Evolutionary conservation across 768 basidiomycete genomes (phyloP), one percentile per base, ranked within the genome.

Genomic region (Mycena galericulata): DNA sequence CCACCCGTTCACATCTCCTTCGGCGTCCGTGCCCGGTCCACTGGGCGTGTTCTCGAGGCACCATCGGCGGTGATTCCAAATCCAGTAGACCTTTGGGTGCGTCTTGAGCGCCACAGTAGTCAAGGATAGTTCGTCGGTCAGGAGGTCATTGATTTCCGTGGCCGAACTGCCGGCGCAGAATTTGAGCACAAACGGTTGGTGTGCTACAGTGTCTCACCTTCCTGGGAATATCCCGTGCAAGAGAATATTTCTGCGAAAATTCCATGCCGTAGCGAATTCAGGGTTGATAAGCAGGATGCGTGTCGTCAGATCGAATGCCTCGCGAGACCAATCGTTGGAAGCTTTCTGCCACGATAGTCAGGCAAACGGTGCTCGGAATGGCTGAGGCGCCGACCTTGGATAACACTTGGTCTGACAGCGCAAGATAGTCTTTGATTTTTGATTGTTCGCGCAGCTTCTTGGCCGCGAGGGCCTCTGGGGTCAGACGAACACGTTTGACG

Each of bases 61-160:
- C 98, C 98, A 99, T 73, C 91, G 85, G 41, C 98, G 89, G 74
- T 99, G 96, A 76, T 96, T 98, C 98, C 98, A 99, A 73, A 99
- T 96, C 92, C 94, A 96, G 77, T 99, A 99, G 22, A 98, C 91
- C 77, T 99, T 99, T 17, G 98, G 98, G 75, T 97, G 89, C 11
- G 86, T 83, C 74, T 93, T 92, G 47, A 99, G 86, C 8, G 92
- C 90, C 5, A 84, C 80, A 76, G 91, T 94, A 0, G 97, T 98
- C 83, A 96, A 86, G 2, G 86, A 80, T 30, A 99, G 81, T 64
- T 99, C 98, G 43, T 87, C 83, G 3, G 87, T 80, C 6, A 99
- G 86, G 20, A 92, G 54, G 12, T 84, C 77, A 57, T 95, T 90
- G 38, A 90, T 82, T 49, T 90, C 85, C 62, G 88, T 83, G 2